Evolutionary conservation across 2,329 filamentous ascomycete genomes (phyloP).

Genomic region (Ceratocystis cacaofunesta): DNA sequence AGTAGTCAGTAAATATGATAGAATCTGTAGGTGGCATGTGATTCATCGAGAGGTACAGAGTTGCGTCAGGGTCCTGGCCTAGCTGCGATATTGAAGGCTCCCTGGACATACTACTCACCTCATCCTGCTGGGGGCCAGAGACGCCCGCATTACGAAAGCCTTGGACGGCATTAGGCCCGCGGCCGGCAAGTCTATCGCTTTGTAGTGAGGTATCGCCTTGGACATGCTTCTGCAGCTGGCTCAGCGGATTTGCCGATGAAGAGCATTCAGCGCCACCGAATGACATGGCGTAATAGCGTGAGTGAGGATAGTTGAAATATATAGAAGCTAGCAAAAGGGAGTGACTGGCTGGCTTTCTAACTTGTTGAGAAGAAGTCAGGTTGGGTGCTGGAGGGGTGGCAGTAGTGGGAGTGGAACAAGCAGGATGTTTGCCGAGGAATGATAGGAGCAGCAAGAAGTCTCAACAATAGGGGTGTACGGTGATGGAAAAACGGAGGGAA

Average conservation of each 20-base stretch:
- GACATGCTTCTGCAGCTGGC: conserved; percentile 93
- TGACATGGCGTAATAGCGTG: conserved; percentile 50
- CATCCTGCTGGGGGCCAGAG: conserved; percentile 52
- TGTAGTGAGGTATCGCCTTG: conserved; percentile 93
- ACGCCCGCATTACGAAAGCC: conserved; percentile 61
- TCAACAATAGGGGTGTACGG: too few relatives aligned
- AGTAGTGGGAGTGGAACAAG: background rate
- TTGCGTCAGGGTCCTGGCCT: background rate
- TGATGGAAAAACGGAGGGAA: background rate
- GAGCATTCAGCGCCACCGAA: conserved; percentile 96
- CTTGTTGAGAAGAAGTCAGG: background rate
- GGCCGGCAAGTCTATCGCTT: conserved; percentile 70
- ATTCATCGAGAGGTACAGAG: background rate
- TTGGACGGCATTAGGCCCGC: conserved; percentile 57
- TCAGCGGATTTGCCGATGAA: conserved; percentile 85
- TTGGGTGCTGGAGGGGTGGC: background rate
- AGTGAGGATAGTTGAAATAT: background rate
- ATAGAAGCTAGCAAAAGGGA: background rate
- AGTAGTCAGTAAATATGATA: conserved; percentile 3
- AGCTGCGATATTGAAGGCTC: conserved; percentile 19
- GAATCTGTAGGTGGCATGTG: background rate
- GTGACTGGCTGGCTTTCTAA: background rate
- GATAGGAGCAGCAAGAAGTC: background rate
- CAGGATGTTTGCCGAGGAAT: background rate
- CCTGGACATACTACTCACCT: conserved; percentile 33